A percentile compares a stretch with the other conserved stretches of the same genome.
Conservation (phyloP, 257 asterid genomes). For the Coffea eugenioides region DNA sequence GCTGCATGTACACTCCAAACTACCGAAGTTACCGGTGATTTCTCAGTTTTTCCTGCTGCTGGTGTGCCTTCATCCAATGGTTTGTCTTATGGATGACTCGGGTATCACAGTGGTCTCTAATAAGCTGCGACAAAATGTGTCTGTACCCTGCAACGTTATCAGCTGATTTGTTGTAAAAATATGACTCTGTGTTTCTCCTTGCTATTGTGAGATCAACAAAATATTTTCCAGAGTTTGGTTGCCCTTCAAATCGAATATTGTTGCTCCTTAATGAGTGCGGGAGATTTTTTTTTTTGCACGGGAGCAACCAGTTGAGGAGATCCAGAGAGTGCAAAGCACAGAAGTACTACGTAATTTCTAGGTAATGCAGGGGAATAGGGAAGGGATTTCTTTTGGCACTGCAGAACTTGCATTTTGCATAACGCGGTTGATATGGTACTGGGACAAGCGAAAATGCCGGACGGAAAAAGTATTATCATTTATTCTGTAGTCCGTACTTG, state of each 20-base stretch:
- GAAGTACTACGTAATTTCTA: too few species aligned
- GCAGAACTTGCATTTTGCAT: too few species aligned
- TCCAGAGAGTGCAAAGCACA: background rate
- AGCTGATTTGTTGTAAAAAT: background rate
- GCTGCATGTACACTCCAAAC: too few species aligned
- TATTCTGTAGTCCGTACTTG: too few species aligned
- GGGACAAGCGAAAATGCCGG: too few species aligned
- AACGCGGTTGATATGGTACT: too few species aligned
- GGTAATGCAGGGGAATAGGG: too few species aligned
- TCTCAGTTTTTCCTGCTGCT: background rate
- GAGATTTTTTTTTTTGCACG: too few species aligned
- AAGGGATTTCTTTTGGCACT: too few species aligned
- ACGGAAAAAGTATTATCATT: too few species aligned
- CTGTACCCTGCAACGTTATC: background rate
- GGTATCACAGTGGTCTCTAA: background rate
- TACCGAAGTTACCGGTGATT: slow-evolving; percentile 3
- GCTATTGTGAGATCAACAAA: background rate
- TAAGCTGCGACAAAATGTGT: background rate
- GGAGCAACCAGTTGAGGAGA: too few species aligned
- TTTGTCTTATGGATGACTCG: background rate
- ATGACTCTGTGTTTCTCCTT: background rate
- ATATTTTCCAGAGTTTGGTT: background rate
- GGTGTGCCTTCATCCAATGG: background rate
- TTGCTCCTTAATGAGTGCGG: background rate
- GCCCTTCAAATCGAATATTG: background rate